Evolutionary conservation across 1,284 basidiomycete species (phyloP).

Genomic region (Earliella scabrosa): DNA sequence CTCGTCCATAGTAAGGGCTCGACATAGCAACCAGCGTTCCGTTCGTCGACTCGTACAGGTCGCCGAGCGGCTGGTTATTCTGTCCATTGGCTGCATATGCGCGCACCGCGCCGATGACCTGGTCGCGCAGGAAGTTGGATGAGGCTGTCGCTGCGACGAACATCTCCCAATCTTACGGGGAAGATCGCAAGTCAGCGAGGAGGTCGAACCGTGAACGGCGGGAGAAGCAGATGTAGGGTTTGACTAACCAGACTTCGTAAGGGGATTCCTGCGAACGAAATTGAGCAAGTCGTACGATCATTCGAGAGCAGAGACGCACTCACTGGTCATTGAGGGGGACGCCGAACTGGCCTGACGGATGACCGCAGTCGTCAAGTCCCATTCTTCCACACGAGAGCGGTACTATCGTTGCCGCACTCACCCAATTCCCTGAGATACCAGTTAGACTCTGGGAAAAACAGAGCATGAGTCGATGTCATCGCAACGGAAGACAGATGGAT

Average conservation of each 20-base stretch:
- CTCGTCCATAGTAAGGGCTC: slow-evolving; percentile 50
- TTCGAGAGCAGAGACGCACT: too few species aligned
- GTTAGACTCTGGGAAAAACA: slow-evolving; percentile 57
- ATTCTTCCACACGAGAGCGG: slow-evolving; percentile 27
- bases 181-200: slow-evolving; percentile 53
- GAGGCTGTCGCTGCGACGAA: slow-evolving; percentile 58
- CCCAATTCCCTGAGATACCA: too few species aligned
- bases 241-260: neutral
- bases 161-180: slow-evolving; percentile 63
- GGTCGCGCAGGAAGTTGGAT: slow-evolving; percentile 48
- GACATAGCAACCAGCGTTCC: slow-evolving; percentile 32
- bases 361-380: too few species aligned
- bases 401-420: slow-evolving; percentile 49
- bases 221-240: neutral
- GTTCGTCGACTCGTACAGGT: slow-evolving; percentile 64
- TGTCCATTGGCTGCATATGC: slow-evolving; percentile 55
- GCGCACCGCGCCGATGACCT: slow-evolving; percentile 56
- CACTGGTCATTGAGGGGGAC: too few species aligned
- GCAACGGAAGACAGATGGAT: neutral
- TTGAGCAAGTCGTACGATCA: too few species aligned
- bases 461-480: neutral
- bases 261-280: too few species aligned
- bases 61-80: slow-evolving; percentile 55
- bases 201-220: slow-evolving; percentile 45
- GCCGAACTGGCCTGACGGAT: too few species aligned